Percentiles rank a stretch among this genome's conserved stretches.
Conservation (phyloP, 2,329 filamentous ascomycete species). For the Epichloe sibirici region DNA sequence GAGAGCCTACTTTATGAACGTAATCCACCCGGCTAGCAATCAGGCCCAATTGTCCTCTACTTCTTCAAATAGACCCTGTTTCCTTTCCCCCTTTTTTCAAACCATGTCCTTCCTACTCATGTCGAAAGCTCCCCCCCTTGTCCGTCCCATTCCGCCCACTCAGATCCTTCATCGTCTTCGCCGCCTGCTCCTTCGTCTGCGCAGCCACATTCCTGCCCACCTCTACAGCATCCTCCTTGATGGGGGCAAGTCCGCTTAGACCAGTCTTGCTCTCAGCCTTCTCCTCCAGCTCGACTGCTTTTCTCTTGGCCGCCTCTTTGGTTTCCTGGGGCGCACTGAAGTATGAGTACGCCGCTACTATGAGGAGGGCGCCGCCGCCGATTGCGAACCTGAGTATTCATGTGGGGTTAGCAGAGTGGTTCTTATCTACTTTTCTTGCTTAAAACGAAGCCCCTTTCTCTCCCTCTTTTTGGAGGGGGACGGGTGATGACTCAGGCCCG, state of each 20-base stretch:
- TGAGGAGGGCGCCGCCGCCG: conserved; percentile 15
- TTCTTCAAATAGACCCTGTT: background rate
- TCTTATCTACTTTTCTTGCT: background rate
- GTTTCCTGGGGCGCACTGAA: conserved; percentile 10
- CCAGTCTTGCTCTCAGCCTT: background rate
- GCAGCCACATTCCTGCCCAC: background rate
- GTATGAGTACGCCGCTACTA: conserved; percentile 17
- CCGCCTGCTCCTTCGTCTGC: conserved; percentile 12
- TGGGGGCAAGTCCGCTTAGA: background rate
- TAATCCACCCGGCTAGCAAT: no score
- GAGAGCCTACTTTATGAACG: no score
- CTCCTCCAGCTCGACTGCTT: conserved; percentile 2
- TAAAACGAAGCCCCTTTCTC: background rate
- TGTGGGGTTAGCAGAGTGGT: no score
- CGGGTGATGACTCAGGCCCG: no score
- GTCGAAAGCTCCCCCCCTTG: conserved; percentile 20
- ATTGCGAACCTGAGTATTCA: conserved; percentile 15
- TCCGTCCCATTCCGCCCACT: conserved; percentile 18
- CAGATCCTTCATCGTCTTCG: conserved; percentile 16
- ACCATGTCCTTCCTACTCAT: conserved; percentile 9
- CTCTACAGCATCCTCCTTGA: conserved; percentile 7
- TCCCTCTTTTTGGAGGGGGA: no score
- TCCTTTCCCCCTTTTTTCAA: no score
- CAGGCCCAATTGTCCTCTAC: background rate
- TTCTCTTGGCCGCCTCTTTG: conserved; percentile 7